Evolutionary conservation across 2,329 filamentous ascomycete species (phyloP).

Genomic region (Colletotrichum karsti): DNA sequence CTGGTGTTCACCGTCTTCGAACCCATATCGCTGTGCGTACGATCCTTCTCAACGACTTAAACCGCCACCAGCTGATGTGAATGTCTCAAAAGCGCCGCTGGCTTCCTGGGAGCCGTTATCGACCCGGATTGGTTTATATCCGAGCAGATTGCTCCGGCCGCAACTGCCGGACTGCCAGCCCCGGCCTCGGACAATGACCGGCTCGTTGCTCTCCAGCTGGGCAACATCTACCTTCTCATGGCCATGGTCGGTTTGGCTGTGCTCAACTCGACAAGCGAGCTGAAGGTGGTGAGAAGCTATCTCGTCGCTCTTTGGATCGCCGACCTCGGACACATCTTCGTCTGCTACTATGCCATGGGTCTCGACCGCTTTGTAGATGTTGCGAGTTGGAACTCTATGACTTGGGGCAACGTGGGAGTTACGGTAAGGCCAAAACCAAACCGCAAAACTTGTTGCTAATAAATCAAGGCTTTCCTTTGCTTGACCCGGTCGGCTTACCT

Average conservation of each 20-base stretch:
- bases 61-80: slow-evolving; percentile 16
- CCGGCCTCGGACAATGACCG: slow-evolving; percentile 54
- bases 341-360: slow-evolving; percentile 64
- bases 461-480: slow-evolving; percentile 37
- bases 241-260: slow-evolving; percentile 71
- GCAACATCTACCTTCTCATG: slow-evolving; percentile 74
- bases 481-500: slow-evolving; percentile 40
- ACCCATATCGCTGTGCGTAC: slow-evolving; percentile 71
- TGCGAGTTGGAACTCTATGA: slow-evolving; percentile 71
- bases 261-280: slow-evolving; percentile 70
- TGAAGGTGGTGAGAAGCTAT: slow-evolving; percentile 73
- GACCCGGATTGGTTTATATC: slow-evolving; percentile 69
- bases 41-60: neutral
- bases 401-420: slow-evolving; percentile 77
- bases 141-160: slow-evolving; percentile 62
- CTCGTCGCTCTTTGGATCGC: slow-evolving; percentile 71
- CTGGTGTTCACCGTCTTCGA: slow-evolving; percentile 74
- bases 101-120: slow-evolving; percentile 64
- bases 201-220: slow-evolving; percentile 72
- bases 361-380: slow-evolving; percentile 61
- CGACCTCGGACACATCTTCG: slow-evolving; percentile 74
- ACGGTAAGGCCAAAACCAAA: slow-evolving; percentile 55
- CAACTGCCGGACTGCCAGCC: slow-evolving; percentile 32
- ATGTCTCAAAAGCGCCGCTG: slow-evolving; percentile 58
- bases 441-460: neutral